Evolutionary conservation across 1,139 yeast species (phyloP).

Genomic region (Magnusiomyces magnusii): DNA sequence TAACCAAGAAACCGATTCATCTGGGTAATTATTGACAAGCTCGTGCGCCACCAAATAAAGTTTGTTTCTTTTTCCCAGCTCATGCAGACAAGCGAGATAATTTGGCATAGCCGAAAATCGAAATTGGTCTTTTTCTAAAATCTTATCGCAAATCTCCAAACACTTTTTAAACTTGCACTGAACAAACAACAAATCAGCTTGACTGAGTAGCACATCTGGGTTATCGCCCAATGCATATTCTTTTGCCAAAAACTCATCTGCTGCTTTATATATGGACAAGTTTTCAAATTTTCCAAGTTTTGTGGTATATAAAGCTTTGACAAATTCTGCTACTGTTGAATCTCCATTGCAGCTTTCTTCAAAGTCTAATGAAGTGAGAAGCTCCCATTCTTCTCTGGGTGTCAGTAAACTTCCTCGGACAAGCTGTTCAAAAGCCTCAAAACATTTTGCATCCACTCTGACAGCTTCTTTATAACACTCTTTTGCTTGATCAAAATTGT

Average conservation of each 20-base stretch:
- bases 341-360: conserved; percentile 58
- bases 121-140: conserved; percentile 54
- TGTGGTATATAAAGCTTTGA: conserved; percentile 67
- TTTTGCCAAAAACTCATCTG: conserved; percentile 57
- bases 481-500: conserved; percentile 79
- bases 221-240: conserved; percentile 66
- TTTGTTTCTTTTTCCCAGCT: conserved; percentile 74
- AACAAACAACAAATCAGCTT: conserved; percentile 64
- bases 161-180: conserved; percentile 81
- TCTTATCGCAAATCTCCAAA: conserved; percentile 58
- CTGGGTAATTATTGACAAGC: conserved; percentile 78
- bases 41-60: conserved; percentile 77
- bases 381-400: conserved; percentile 80
- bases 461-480: conserved; percentile 86
- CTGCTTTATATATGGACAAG: conserved; percentile 51
- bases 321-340: conserved; percentile 48
- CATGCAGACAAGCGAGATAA: conserved; percentile 79
- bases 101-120: conserved; percentile 66
- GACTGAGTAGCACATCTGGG: conserved; percentile 58
- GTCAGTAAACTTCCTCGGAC: conserved; percentile 67
- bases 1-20: conserved; percentile 80
- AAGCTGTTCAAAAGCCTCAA: conserved; percentile 83
- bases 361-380: conserved; percentile 60
- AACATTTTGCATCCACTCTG: conserved; percentile 81
- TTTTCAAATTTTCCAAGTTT: conserved; percentile 68